Base-by-base conservation (phyloP, 2,329 filamentous ascomycete species). In the Metarhizium rileyi region DNA sequence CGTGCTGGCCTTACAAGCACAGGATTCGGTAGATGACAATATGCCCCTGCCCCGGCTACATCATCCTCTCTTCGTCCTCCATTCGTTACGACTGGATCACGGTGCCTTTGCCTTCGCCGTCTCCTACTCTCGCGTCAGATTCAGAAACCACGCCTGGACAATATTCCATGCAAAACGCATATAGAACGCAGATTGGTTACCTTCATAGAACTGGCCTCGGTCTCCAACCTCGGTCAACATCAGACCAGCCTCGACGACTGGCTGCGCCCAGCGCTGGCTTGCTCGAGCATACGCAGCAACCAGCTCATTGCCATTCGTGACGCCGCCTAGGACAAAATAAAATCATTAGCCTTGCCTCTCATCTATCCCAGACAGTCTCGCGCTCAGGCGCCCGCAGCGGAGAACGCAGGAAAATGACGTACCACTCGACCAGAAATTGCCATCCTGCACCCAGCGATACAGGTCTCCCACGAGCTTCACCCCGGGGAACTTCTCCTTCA, bases 221-320 rank as follows among this genome's bases (percentile, higher is more conserved):
- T 76, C 73, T 4, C 74, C 76, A 8, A 74, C 71, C 20, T 77
- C 75, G 1, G 70, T 67, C 61, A 76, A 56, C 51, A 61, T 59
- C 22, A 70, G 63, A 3, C 59, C 67, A 42, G 74, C 56, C 57
- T 78, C 74, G 9, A 66, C 73, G 16, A 76, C 53, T 0, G 70
- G 59, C 4, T 52, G 55, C 1, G 73, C 66, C 56, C 76, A 74
- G 49, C 68, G 67, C 48, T 66, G 64, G 41, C 65, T 66, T 5
- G 67, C 61, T 33, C 72, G 68, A 8, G 70, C 69, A 57, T 78
- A 80, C 2, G 74, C 75, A 18, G 72, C 71, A 42, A 78, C 70
- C 48, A 80, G 66, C 50, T 80, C 77, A 55, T 78, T 78, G 28
- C 75, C 75, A 52, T 78, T 78, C 12, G 76, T 79, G 48, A 79